Conservation (phyloP, 2,329 filamentous ascomycete genomes). For the Colletotrichum simmondsii region DNA sequence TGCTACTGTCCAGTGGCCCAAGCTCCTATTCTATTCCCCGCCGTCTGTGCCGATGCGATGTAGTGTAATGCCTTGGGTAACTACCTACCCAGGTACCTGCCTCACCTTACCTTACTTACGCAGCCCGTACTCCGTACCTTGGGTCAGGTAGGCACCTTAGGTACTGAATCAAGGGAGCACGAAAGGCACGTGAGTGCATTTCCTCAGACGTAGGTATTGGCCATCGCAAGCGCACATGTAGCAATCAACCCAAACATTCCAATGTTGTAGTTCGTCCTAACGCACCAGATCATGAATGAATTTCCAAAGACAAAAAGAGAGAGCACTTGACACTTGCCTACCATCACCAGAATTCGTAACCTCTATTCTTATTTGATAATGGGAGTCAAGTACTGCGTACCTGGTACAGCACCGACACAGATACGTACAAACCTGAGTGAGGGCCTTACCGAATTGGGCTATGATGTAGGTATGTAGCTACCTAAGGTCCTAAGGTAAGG, state of each 20-base stretch:
- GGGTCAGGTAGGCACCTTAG: too few species aligned
- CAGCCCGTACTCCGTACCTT: too few species aligned
- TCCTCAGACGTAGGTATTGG: neutral
- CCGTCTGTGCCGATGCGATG: neutral
- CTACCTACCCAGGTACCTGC: too few species aligned
- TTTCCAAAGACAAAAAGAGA: too few species aligned
- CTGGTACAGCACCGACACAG: accelerated
- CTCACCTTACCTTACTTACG: too few species aligned
- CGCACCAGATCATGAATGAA: too few species aligned
- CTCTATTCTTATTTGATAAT: neutral
- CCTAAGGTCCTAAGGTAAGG: too few species aligned
- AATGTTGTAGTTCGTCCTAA: too few species aligned
- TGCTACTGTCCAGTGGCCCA: neutral
- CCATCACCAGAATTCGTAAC: too few species aligned
- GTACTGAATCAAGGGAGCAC: neutral
- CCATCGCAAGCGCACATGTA: too few species aligned
- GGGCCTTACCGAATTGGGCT: neutral
- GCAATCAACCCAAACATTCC: too few species aligned
- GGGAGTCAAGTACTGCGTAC: neutral
- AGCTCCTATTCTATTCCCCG: slow-evolving; percentile 4
- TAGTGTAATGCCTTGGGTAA: too few species aligned
- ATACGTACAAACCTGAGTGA: neutral
- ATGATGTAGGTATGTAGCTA: neutral
- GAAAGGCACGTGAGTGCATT: neutral
- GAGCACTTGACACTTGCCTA: neutral